Percentiles rank a stretch among this genome's conserved stretches.
phyloP scores from a whole-genome alignment of 2,329 filamentous ascomycete genomes.

The Aureobasidium uvarum region DNA sequence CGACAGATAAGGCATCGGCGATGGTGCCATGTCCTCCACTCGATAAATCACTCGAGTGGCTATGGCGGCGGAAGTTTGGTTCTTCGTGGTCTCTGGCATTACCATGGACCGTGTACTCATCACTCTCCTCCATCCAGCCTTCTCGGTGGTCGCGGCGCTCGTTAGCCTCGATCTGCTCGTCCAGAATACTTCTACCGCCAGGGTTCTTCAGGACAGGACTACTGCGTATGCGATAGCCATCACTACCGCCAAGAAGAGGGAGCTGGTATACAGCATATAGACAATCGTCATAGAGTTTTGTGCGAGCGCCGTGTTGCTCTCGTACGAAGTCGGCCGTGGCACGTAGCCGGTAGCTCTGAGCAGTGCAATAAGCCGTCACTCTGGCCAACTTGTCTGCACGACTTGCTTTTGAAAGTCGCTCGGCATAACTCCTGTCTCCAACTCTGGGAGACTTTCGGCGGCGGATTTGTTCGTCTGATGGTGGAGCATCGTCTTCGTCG shows the following conservation, averaged over 20 bases:
- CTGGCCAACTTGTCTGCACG: constrained; percentile 71
- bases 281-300: constrained; percentile 97
- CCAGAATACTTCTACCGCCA: constrained; percentile 86
- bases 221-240: constrained; percentile 84
- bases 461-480: constrained; percentile 66
- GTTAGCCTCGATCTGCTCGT: constrained; percentile 93
- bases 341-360: constrained; percentile 87
- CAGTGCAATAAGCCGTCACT: constrained; percentile 94
- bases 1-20: constrained; percentile 73
- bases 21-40: constrained; percentile 56
- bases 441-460: constrained; percentile 60
- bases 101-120: constrained; percentile 51
- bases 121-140: constrained; percentile 82
- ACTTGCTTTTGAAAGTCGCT: constrained; percentile 83
- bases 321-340: constrained; percentile 85
- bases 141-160: constrained; percentile 87
- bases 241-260: constrained; percentile 77
- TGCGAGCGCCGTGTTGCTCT: constrained; percentile 82
- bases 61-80: constrained; percentile 31
- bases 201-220: constrained; percentile 90
- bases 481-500: constrained; percentile 52
- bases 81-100: constrained; percentile 28
- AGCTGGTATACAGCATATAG: constrained; percentile 94
- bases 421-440: constrained; percentile 84
- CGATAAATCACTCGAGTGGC: constrained; percentile 36